Percentiles rank a stretch among this genome's conserved stretches.
These are phyloP conservation scores for Lomentospora prolificans DNA, from an alignment of 2,329 filamentous ascomycete species.

Conservation along the genomic window DNA sequence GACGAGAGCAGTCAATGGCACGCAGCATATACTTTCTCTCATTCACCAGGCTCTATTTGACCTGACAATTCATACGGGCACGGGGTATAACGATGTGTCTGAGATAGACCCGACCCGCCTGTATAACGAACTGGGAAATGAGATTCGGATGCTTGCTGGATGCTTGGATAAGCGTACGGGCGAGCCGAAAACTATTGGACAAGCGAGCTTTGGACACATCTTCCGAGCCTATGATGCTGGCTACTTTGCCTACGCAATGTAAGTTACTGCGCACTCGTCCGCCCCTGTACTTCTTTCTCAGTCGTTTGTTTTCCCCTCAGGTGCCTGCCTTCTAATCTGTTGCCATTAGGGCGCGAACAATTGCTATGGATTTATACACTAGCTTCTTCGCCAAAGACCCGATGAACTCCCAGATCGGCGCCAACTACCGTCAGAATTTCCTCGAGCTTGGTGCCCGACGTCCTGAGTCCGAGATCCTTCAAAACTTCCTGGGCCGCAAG, in stretches of 20 bases:
- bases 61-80: slow-evolving; percentile 8
- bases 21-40: not conserved
- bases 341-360: not conserved
- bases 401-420: slow-evolving; percentile 1
- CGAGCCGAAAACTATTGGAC: not conserved
- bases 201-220: slow-evolving; percentile 9
- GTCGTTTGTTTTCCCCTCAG: not conserved
- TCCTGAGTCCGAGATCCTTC: slow-evolving; percentile 4
- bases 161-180: not conserved
- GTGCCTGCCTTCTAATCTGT: no score
- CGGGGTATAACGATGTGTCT: not conserved
- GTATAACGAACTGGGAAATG: slow-evolving; percentile 4
- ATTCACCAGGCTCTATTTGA: slow-evolving; percentile 8
- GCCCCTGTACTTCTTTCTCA: not conserved
- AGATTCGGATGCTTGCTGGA: not conserved
- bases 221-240: slow-evolving; percentile 9
- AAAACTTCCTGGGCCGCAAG: slow-evolving; percentile 5
- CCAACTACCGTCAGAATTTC: slow-evolving; percentile 3
- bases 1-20: not conserved
- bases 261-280: not conserved
- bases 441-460: slow-evolving; percentile 5
- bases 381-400: slow-evolving; percentile 4
- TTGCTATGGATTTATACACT: slow-evolving; percentile 4
- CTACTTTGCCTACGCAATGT: slow-evolving; percentile 10
- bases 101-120: slow-evolving; percentile 7